A percentile compares a stretch with the other conserved stretches of the same genome.
phyloP scores from a whole-genome alignment of 306 rosid species.

The Bauhinia variegata region DNA sequence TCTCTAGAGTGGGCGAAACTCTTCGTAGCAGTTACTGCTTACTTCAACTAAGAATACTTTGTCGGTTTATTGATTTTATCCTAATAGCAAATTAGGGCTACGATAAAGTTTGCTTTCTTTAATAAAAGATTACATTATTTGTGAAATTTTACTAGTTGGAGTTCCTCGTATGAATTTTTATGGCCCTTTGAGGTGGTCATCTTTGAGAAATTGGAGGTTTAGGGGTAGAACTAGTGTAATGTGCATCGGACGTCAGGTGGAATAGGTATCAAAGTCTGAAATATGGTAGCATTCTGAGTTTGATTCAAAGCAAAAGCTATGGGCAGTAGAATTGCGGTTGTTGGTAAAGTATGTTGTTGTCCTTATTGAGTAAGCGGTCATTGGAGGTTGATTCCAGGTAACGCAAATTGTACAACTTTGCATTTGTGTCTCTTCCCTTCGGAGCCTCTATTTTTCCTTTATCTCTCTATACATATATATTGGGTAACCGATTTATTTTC shows the following conservation, averaged over 20 bases:
- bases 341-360: slow-evolving; percentile 91
- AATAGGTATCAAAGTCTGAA: slow-evolving; percentile 34
- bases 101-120: neutral
- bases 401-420: neutral
- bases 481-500: too few relatives aligned
- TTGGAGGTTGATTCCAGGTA: slow-evolving; percentile 99
- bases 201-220: neutral
- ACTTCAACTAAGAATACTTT: neutral
- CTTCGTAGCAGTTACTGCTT: slow-evolving; percentile 7
- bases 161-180: neutral
- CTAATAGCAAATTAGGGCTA: neutral
- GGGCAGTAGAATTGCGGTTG: slow-evolving; percentile 62
- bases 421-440: neutral
- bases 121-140: neutral
- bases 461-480: too few relatives aligned
- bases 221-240: slow-evolving; percentile 20
- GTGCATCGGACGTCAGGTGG: slow-evolving; percentile 20
- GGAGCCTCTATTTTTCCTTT: neutral
- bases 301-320: slow-evolving; percentile 55
- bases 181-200: neutral
- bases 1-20: slow-evolving; percentile 1
- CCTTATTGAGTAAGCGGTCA: slow-evolving; percentile 89
- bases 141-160: slow-evolving; percentile 12
- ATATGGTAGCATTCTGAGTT: slow-evolving; percentile 47
- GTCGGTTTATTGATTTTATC: slow-evolving; percentile 1